A percentile compares a stretch with the other conserved stretches of the same genome.
Conservation (phyloP, 257 asterid species). For the Petunia axillaris region DNA sequence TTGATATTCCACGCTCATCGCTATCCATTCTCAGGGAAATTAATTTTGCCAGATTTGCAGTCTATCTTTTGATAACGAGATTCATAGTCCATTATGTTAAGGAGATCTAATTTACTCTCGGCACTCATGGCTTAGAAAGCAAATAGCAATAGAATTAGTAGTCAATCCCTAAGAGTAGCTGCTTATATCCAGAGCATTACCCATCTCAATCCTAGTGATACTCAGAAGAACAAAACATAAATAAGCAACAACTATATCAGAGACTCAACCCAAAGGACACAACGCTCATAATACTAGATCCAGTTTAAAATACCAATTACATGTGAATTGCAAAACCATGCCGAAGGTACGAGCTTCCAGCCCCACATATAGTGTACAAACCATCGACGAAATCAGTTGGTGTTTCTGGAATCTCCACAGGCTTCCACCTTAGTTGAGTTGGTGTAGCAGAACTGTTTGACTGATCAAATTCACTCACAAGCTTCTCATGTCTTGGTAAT, state of each 20-base stretch:
- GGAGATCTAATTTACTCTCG: background rate
- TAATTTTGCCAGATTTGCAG: background rate
- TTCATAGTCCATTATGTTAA: background rate
- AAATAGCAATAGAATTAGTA: background rate
- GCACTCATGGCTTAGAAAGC: background rate
- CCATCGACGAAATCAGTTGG: slow-evolving; percentile 88
- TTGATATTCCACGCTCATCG: background rate
- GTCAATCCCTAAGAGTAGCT: background rate
- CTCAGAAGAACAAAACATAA: background rate
- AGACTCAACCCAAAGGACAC: background rate
- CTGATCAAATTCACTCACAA: slow-evolving; percentile 79
- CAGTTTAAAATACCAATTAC: slow-evolving; percentile 45
- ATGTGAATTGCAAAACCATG: slow-evolving; percentile 97
- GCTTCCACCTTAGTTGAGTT: slow-evolving; percentile 94
- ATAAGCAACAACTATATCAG: background rate
- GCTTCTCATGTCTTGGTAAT: slow-evolving; percentile 69
- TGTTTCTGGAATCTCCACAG: slow-evolving; percentile 62
- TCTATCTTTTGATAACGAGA: no score
- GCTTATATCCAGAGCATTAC: slow-evolving; percentile 5
- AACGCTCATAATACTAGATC: background rate
- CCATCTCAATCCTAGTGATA: background rate
- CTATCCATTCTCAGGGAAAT: background rate
- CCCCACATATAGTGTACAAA: slow-evolving; percentile 85
- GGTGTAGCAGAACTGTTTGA: slow-evolving; percentile 87
- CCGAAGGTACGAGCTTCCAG: slow-evolving; percentile 96